phyloP scores from a whole-genome alignment of 129 eudicot species.

The Chrysanthemum makinoi region DNA sequence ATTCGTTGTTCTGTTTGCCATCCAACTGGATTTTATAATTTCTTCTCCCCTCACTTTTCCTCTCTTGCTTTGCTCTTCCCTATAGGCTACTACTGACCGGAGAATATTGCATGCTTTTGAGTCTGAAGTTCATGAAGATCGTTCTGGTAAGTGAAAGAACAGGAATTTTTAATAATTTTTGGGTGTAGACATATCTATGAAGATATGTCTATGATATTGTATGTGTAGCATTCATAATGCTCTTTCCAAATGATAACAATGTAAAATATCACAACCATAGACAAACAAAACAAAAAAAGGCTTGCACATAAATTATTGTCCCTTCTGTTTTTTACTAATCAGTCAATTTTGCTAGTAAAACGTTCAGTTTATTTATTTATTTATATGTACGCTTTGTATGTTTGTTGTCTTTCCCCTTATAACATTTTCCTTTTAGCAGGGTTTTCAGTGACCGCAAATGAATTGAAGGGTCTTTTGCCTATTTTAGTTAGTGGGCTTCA shows the following conservation, averaged over 20 bases:
- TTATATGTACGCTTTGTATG: background rate
- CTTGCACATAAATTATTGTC: background rate
- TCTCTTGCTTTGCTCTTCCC: conserved; percentile 7
- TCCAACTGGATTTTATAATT: background rate
- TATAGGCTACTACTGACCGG: conserved; percentile 34
- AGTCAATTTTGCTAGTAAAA: background rate
- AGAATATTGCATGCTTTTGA: conserved; percentile 70
- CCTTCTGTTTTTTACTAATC: background rate
- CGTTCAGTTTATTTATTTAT: background rate
- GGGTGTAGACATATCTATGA: background rate
- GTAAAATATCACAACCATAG: background rate
- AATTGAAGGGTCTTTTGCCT: conserved; percentile 65
- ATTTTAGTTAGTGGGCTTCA: conserved; percentile 69
- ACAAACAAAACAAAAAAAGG: background rate
- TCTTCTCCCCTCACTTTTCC: conserved; percentile 5
- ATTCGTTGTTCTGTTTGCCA: background rate
- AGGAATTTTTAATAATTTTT: background rate
- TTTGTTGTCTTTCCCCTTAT: background rate
- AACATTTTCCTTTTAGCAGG: conserved; percentile 40
- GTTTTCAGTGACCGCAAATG: conserved; percentile 36
- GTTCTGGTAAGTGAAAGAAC: conserved; percentile 51
- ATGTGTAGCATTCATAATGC: background rate
- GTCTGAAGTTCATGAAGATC: conserved; percentile 48
- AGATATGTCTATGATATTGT: conserved; percentile 3
- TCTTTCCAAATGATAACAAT: background rate